Evolutionary conservation across 1,284 basidiomycete species (phyloP).

Genomic region (Tilletia indica): DNA sequence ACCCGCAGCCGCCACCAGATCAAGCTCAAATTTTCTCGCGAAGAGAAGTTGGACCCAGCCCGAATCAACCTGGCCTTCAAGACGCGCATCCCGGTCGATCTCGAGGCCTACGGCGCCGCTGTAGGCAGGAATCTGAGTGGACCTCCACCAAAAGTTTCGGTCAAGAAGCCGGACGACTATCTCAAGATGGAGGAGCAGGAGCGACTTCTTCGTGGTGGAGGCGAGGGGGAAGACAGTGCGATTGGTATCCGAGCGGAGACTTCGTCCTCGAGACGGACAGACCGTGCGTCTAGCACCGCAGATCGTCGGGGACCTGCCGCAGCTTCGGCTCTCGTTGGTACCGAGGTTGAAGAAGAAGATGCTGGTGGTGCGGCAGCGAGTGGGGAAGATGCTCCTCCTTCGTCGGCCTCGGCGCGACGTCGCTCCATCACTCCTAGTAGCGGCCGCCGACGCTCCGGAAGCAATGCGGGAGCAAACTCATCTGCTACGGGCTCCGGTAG

Average conservation of each 20-base stretch:
- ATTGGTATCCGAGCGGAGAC: not conserved
- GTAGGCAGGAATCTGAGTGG: slow-evolving; percentile 52
- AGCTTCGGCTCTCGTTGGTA: not conserved
- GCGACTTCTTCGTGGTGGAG: not conserved
- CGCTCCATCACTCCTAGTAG: not conserved
- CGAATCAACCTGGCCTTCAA: slow-evolving; percentile 45
- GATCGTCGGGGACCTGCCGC: not conserved
- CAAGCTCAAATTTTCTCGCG: slow-evolving; percentile 84
- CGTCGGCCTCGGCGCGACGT: slow-evolving; percentile 3
- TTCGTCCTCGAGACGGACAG: slow-evolving; percentile 4
- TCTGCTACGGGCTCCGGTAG: not conserved
- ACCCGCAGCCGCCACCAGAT: slow-evolving; percentile 81
- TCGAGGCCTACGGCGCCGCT: slow-evolving; percentile 48
- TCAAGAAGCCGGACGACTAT: slow-evolving; percentile 14
- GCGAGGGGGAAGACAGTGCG: not conserved
- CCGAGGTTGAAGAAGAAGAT: not conserved
- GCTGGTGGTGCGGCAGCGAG: not conserved
- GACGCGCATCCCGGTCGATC: slow-evolving; percentile 44
- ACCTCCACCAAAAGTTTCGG: slow-evolving; percentile 42
- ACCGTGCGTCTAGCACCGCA: not conserved
- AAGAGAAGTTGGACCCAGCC: slow-evolving; percentile 72
- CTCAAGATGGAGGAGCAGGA: slow-evolving; percentile 17
- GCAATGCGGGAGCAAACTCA: not conserved
- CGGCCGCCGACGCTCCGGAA: not conserved
- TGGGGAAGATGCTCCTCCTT: too few species aligned